phyloP scores from a whole-genome alignment of 148 eudicot species.

The Camellia sinensis region DNA sequence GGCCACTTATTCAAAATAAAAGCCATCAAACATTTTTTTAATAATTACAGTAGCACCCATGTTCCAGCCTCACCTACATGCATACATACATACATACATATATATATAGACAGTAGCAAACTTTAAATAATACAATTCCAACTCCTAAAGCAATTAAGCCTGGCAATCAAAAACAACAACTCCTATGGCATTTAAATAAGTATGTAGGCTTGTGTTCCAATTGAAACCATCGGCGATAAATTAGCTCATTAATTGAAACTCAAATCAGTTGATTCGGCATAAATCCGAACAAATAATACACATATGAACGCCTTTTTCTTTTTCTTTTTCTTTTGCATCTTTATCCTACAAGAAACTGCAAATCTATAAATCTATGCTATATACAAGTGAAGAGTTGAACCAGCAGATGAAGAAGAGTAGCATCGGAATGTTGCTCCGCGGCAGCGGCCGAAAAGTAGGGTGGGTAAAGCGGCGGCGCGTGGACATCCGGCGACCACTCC shows the following conservation, averaged over 20 bases:
- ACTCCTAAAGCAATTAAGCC: too few relatives aligned
- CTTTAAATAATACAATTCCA: too few relatives aligned
- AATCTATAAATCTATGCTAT: not conserved
- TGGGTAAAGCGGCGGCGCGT: conserved; percentile 48
- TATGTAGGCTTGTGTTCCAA: not conserved
- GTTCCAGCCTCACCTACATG: too few relatives aligned
- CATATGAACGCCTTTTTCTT: too few relatives aligned
- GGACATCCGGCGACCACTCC: conserved; percentile 45
- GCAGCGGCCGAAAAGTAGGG: conserved; percentile 28
- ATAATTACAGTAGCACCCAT: too few relatives aligned
- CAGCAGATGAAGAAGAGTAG: conserved; percentile 39
- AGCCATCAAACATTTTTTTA: too few relatives aligned
- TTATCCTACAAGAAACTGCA: not conserved
- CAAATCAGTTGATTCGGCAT: not conserved
- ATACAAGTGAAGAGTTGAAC: conserved; percentile 12
- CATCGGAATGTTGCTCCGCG: conserved; percentile 36
- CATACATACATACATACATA: too few relatives aligned
- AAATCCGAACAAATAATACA: not conserved
- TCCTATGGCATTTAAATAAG: too few relatives aligned
- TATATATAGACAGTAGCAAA: too few relatives aligned
- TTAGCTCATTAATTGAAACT: not conserved
- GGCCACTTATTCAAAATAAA: too few relatives aligned
- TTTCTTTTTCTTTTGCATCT: too few relatives aligned
- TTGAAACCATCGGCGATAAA: not conserved
- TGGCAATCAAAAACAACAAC: too few relatives aligned